Evolutionary conservation across 345 rosid species (phyloP), one percentile per base, ranked within the genome.

Genomic region (Acer saccharum): DNA sequence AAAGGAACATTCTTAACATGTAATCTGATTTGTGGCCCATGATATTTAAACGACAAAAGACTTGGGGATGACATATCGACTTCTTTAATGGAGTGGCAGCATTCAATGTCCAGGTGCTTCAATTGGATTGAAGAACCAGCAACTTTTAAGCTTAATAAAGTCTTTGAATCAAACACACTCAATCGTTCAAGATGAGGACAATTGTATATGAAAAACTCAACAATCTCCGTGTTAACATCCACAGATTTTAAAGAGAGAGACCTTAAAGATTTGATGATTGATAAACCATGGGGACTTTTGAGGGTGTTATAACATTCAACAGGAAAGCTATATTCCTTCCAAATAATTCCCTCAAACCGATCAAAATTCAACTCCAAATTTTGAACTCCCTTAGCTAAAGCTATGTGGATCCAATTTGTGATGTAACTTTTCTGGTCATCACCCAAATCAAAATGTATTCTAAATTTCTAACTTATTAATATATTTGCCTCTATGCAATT

Each of bases 201-300:
- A 23, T 58, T 68, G 9, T 39, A 60, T 20, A 76, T 68, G 21
- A 67, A 29, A 10, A 23, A 39, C 65, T 68, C 73, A 17, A 76
- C 3, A 76, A 35, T 27, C 50, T 48, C 65, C n/a, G 35, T 20
- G 0, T 46, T 32, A 17, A 35, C 32, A 2, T 2, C 3, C 14
- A 66, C 65, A n/a, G 20, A 50, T 2, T 7, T 52, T 6, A 67
- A 39, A 43, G 29, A 35, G 1, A 76, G 23, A 17, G 64, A 54
- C 12, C 12, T 20, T 52, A 76, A 9, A 14, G 46, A 68, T 1
- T 41, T 68, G 1, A 54, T 18, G 10, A 55, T 9, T 1, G 57
- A 55, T 52, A 46, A 39, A 68, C 35, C 18, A 9, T 2, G 9
- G 1, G 32, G 35, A 6, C 57, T 39, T 35, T 17, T n/a, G 16